These are phyloP conservation scores for Arctostaphylos glauca DNA, from an alignment of 148 eudicot species.

Conservation along the genomic window DNA sequence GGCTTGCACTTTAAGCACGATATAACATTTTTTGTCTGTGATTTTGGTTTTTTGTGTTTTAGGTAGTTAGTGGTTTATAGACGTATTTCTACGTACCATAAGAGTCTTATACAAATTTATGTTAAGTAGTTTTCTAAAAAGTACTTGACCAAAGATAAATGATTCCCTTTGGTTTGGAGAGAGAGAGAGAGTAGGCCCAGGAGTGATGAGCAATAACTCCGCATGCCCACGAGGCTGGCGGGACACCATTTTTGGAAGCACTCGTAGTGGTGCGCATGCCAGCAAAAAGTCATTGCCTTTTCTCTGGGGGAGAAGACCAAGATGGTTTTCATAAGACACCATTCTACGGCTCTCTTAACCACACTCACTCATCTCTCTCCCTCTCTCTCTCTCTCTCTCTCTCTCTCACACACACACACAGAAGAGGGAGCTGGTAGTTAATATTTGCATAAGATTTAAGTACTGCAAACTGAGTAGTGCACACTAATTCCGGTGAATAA, in stretches of 20 bases:
- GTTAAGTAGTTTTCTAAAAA: not conserved
- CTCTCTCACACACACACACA: too few species aligned
- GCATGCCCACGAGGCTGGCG: conserved; percentile 15
- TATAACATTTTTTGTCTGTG: not conserved
- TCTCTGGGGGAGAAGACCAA: not conserved
- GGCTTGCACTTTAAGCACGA: not conserved
- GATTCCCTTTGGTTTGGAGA: not conserved
- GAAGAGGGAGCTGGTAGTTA: too few species aligned
- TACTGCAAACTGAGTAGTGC: too few species aligned
- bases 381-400: too few species aligned
- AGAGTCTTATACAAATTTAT: not conserved
- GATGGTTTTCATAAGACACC: not conserved
- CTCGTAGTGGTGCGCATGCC: conserved; percentile 1
- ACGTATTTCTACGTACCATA: not conserved
- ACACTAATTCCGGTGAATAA: too few species aligned
- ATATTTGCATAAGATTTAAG: too few species aligned
- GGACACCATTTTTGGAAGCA: not conserved
- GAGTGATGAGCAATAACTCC: conserved; percentile 3
- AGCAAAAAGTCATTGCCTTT: not conserved
- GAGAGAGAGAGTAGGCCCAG: not conserved
- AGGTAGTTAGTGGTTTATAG: not conserved
- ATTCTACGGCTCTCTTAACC: too few species aligned
- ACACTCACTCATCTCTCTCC: too few species aligned
- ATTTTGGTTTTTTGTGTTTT: not conserved
- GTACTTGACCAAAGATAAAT: not conserved